These are phyloP conservation scores for Peziza echinospora DNA, from an alignment of 495 filamentous ascomycete species.

Conservation along the genomic window DNA sequence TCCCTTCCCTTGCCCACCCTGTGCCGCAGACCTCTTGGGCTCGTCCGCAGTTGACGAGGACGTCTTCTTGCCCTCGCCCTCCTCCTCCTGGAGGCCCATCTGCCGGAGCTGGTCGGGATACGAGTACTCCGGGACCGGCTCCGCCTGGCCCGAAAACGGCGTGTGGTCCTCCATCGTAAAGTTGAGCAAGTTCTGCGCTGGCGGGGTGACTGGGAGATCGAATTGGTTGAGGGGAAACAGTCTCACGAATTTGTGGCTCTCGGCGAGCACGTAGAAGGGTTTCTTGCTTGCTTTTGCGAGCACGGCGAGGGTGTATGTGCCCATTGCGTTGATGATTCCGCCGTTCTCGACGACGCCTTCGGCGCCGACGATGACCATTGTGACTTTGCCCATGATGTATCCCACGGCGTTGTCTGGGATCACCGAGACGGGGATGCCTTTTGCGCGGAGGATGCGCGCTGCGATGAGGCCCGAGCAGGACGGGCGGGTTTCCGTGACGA, in stretches of 20 bases:
- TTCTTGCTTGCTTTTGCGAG: conserved; percentile 57
- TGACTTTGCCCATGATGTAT: conserved; percentile 60
- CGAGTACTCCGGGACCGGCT: conserved; percentile 25
- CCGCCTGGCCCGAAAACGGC: conserved; percentile 1
- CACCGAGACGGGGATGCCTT: conserved; percentile 62
- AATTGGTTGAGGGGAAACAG: conserved; percentile 60
- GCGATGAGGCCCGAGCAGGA: conserved; percentile 34
- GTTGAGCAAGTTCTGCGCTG: conserved; percentile 41
- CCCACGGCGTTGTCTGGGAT: conserved; percentile 64
- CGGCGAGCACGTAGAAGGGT: conserved; percentile 75
- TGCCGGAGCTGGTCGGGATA: conserved; percentile 12
- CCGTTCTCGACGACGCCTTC: conserved; percentile 90
- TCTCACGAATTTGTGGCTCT: conserved; percentile 86
- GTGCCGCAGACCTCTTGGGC: conserved; percentile 13
- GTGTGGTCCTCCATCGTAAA: conserved; percentile 34
- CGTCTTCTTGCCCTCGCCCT: conserved; percentile 14
- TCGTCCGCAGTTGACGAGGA: conserved; percentile 5
- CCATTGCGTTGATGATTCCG: conserved; percentile 61
- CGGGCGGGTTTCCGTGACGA: conserved; percentile 46
- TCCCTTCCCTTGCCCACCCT: conserved; percentile 7
- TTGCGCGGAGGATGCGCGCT: conserved; percentile 44
- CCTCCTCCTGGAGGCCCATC: conserved; percentile 15
- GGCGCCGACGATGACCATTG: conserved; percentile 73
- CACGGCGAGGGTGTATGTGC: conserved; percentile 74
- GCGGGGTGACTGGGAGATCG: conserved; percentile 42